A percentile compares a stretch with the other conserved stretches of the same genome.
phyloP scores from a whole-genome alignment of 352 stramenopile species.

The Phytophthora capsici region DNA sequence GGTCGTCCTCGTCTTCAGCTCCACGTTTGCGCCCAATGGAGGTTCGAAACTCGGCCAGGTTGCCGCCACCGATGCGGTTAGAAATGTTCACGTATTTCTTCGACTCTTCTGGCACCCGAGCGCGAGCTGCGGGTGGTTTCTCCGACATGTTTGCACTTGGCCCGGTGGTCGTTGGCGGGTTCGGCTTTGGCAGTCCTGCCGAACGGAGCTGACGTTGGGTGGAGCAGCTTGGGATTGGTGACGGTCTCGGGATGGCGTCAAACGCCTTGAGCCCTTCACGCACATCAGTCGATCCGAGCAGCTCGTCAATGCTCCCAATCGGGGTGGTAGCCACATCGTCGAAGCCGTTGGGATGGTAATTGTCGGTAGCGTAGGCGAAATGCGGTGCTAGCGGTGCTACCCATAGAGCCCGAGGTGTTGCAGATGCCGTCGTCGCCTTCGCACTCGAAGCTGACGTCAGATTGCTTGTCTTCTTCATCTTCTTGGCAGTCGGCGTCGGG shows the following conservation, averaged over 20 bases:
- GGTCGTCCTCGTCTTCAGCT: not conserved
- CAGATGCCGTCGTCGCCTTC: not conserved
- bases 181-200: not conserved
- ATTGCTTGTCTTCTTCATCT: not conserved
- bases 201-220: not conserved
- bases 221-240: constrained; percentile 26
- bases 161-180: no score
- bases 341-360: no score
- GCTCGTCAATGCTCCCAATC: not conserved
- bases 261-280: not conserved
- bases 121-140: no score
- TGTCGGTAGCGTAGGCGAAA: no score
- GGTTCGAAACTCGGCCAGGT: not conserved
- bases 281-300: not conserved
- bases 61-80: not conserved
- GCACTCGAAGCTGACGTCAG: not conserved
- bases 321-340: no score
- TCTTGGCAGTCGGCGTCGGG: not conserved
- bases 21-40: not conserved
- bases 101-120: no score
- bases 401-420: not conserved
- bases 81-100: no score
- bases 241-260: not conserved
- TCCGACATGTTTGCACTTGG: not conserved
- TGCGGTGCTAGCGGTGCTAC: not conserved